These are phyloP conservation scores for Fusarium agapanthi DNA, from an alignment of 2,329 filamentous ascomycete genomes.

Conservation along the genomic window DNA sequence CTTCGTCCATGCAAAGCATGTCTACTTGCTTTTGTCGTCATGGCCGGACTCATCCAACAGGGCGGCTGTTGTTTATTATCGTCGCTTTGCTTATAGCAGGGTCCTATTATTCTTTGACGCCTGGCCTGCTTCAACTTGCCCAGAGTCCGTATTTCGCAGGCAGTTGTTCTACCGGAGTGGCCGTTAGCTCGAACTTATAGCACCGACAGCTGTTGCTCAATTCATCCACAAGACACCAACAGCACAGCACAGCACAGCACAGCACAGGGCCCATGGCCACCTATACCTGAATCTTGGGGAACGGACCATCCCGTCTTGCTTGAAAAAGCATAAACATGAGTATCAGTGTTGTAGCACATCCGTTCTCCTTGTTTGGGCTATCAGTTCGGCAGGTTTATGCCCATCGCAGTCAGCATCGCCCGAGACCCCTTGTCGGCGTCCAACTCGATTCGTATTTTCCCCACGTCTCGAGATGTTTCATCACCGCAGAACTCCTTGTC, in stretches of 20 bases:
- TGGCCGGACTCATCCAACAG: slow-evolving; percentile 12
- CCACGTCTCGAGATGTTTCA: slow-evolving; percentile 42
- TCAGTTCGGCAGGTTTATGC: slow-evolving; percentile 20
- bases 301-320: slow-evolving; percentile 36
- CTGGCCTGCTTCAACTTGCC: not conserved
- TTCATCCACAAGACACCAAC: not conserved
- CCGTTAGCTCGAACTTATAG: slow-evolving; percentile 4
- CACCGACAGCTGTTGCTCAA: not conserved
- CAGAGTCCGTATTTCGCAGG: not conserved
- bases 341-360: slow-evolving; percentile 16
- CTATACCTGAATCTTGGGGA: slow-evolving; percentile 37
- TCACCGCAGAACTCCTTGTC: slow-evolving; percentile 31
- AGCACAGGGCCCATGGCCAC: not conserved
- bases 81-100: not conserved
- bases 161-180: not conserved
- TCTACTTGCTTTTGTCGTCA: slow-evolving; percentile 29
- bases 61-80: not conserved
- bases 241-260: slow-evolving; percentile 7
- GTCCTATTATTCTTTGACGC: not conserved
- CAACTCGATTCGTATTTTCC: slow-evolving; percentile 43
- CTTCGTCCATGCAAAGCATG: slow-evolving; percentile 34
- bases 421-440: slow-evolving; percentile 21
- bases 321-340: not conserved
- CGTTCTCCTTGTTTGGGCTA: slow-evolving; percentile 27
- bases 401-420: slow-evolving; percentile 15